phyloP scores from a whole-genome alignment of 345 rosid genomes.

The Limnanthes douglasii region DNA sequence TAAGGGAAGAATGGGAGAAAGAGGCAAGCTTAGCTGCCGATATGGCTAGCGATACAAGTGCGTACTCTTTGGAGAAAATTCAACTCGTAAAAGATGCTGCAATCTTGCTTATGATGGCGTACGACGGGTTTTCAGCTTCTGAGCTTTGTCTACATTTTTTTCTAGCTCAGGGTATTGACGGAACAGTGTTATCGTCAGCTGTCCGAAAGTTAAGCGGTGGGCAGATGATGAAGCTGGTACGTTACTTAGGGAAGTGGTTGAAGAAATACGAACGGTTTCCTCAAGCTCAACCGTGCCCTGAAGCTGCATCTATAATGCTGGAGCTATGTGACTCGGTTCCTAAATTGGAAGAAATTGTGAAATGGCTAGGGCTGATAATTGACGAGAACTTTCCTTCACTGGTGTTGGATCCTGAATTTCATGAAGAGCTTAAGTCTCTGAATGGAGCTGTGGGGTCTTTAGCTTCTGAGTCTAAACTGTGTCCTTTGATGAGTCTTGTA shows the following conservation, averaged over 20 bases:
- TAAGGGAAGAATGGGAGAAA: conserved; percentile 62
- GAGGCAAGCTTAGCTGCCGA: conserved; percentile 45
- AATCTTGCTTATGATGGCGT: conserved; percentile 67
- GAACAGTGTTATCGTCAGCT: conserved; percentile 42
- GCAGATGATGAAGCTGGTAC: conserved; percentile 47
- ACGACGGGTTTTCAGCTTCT: conserved; percentile 48
- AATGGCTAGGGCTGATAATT: conserved; percentile 45
- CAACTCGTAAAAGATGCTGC: conserved; percentile 50
- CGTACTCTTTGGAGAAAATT: conserved; percentile 16
- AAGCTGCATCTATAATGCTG: conserved; percentile 32
- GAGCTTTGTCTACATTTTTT: conserved; percentile 80
- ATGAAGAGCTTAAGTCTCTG: conserved; percentile 48
- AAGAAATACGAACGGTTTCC: conserved; percentile 70
- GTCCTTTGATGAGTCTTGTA: conserved; percentile 27
- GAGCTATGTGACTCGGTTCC: conserved; percentile 72
- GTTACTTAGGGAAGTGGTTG: conserved; percentile 66
- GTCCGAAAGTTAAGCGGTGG: conserved; percentile 44
- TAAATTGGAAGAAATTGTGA: conserved; percentile 40
- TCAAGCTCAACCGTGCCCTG: conserved; percentile 57
- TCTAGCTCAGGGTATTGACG: conserved; percentile 38
- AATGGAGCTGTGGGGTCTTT: conserved; percentile 31
- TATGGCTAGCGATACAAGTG: conserved; percentile 19
- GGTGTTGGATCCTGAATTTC: conserved; percentile 51
- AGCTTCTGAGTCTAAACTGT: conserved; percentile 45
- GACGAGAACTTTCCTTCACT: conserved; percentile 68